Evolutionary conservation across 2,329 filamentous ascomycete species (phyloP).

Genomic region (Pseudogymnoascus verrucosus): DNA sequence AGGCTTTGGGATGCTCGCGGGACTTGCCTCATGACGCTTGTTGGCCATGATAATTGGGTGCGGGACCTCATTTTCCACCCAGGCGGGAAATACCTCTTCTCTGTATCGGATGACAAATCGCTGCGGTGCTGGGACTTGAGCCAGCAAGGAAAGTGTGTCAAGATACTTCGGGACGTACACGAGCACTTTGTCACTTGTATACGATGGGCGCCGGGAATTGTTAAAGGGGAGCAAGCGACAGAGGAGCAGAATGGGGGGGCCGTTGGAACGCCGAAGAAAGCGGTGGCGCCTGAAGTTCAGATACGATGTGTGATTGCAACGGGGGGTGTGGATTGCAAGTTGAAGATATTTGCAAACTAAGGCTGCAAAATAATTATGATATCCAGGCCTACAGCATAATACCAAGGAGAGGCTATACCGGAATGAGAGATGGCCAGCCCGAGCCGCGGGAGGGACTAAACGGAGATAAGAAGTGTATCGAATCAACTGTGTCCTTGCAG

Average conservation of each 20-base stretch:
- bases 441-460: neutral
- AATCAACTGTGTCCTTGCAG: neutral
- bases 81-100: conserved; percentile 81
- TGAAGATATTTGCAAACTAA: conserved; percentile 62
- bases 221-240: conserved; percentile 47
- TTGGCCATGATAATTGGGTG: conserved; percentile 93
- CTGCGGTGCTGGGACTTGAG: conserved; percentile 88
- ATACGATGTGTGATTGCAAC: conserved; percentile 83
- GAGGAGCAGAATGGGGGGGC: conserved; percentile 37
- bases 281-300: conserved; percentile 43
- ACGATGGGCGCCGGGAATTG: conserved; percentile 73
- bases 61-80: conserved; percentile 82
- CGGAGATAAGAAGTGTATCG: neutral
- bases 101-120: conserved; percentile 82
- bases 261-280: conserved; percentile 34
- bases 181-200: conserved; percentile 80
- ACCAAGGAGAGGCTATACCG: neutral
- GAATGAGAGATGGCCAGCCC: neutral
- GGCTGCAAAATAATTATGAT: neutral
- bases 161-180: conserved; percentile 68
- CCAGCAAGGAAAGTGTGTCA: conserved; percentile 86
- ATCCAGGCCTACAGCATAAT: neutral
- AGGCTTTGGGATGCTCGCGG: conserved; percentile 82
- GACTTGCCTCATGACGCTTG: conserved; percentile 72
- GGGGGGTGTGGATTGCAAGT: conserved; percentile 72